Evolutionary conservation across 2,329 filamentous ascomycete species (phyloP), one percentile per base, ranked within the genome.

Genomic region (Hypoxylon sp.): DNA sequence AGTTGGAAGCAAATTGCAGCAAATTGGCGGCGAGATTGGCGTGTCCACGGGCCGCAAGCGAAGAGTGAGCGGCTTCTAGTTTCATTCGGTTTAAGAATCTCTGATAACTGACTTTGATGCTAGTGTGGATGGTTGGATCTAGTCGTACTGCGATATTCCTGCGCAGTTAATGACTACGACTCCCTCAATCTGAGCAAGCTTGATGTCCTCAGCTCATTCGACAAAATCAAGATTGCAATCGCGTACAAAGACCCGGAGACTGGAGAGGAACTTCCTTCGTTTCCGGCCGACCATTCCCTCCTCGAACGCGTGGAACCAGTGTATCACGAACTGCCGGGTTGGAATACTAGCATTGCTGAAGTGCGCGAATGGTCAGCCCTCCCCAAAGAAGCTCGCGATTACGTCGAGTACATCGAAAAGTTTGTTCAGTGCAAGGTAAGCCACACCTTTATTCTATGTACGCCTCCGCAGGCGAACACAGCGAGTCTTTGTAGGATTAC

Each of bases 141-240:
- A n/a, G 66, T 71, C 34, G 63, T 71, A 8, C 61, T 71, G 43
- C 63, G 67, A 30, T 61, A 70, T 53, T 70, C 68, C 2, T 62
- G 63, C 32, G 55, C 68, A 11, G 61, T 70, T 25, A 71, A 71
- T 45, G 63, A 71, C 64, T 71, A 71, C 23, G 67, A 65, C 14
- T 64, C 58, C n/a, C 48, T 71, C 14, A 66, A 71, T 29, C 30
- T 71, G 25, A 71, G 63, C n/a, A 71, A 85, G 76, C 83, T 89
- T 25, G 87, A 89, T 67, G 82, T 89, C 29, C 80, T 89, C 2
- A 87, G 89, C 70, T 82, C 82, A 55, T 89, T 92, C 72, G 81
- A 84, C 1, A 87, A 87, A 76, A 82, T 92, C 73, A 88, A 90
- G 73, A 55, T 73, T 60, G 87, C 87, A 7, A 85, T 87, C 14